Percentiles rank a stretch among this genome's conserved stretches.
phyloP scores from a whole-genome alignment of 352 stramenopile species.

The Globisporangium sylvaticum region DNA sequence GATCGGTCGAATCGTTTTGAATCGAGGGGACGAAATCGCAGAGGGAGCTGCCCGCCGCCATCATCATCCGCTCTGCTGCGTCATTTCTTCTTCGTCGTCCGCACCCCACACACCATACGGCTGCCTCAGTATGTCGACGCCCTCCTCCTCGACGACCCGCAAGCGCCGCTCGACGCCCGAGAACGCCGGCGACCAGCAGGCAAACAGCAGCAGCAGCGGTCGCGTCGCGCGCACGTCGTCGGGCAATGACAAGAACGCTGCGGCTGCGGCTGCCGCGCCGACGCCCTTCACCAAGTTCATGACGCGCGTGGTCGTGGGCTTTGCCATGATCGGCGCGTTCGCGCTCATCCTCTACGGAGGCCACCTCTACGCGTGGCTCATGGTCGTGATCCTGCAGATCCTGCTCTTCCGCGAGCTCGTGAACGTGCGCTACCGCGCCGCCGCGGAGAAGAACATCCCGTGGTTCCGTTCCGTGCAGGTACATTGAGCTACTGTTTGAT shows the following conservation, averaged over 20 bases:
- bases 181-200: slow-evolving; percentile 13
- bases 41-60: background rate
- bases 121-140: slow-evolving; percentile 15
- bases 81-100: slow-evolving; percentile 1
- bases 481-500: background rate
- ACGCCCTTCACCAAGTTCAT: slow-evolving; percentile 58
- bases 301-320: slow-evolving; percentile 68
- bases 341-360: slow-evolving; percentile 72
- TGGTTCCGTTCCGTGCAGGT: slow-evolving; percentile 95
- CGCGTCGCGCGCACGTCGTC: slow-evolving; percentile 17
- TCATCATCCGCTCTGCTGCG: background rate
- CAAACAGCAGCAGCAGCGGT: background rate
- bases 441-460: slow-evolving; percentile 94
- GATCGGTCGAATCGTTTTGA: background rate
- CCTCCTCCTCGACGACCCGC: slow-evolving; percentile 17
- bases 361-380: slow-evolving; percentile 77
- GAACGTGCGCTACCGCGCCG: slow-evolving; percentile 95
- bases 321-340: slow-evolving; percentile 74
- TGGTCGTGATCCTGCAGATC: slow-evolving; percentile 86
- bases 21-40: background rate
- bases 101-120: background rate
- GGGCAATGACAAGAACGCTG: slow-evolving; percentile 23
- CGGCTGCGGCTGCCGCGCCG: slow-evolving; percentile 10
- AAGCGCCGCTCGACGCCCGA: slow-evolving; percentile 40
- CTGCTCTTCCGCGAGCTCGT: slow-evolving; percentile 96